Conservation (phyloP, 805 yeast species). For the Sugiyamaella boreocaroliniensis region DNA sequence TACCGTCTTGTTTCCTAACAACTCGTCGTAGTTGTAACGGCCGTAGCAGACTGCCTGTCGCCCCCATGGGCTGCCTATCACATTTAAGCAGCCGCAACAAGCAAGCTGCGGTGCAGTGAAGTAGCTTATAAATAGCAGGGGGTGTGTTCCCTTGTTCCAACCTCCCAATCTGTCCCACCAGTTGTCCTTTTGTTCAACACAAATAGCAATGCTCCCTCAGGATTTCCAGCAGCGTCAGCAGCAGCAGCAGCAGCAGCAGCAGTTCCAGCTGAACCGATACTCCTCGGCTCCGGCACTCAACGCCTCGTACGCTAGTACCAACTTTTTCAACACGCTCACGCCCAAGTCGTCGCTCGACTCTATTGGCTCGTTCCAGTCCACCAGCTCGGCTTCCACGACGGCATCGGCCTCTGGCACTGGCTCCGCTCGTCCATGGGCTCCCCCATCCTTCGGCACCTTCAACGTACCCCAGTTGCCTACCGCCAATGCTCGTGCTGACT, state of each 20-base stretch:
- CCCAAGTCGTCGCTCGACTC: slow-evolving; percentile 18
- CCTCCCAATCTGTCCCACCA: too few species aligned
- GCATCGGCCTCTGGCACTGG: slow-evolving; percentile 1
- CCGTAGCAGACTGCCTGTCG: too few species aligned
- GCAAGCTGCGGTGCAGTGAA: too few species aligned
- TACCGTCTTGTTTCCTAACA: too few species aligned
- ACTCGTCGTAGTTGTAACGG: too few species aligned
- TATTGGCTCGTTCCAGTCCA: slow-evolving; percentile 15
- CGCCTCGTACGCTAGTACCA: background rate
- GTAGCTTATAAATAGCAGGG: too few species aligned
- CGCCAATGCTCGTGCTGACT: background rate
- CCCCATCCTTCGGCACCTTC: slow-evolving; percentile 6
- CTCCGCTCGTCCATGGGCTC: slow-evolving; percentile 8
- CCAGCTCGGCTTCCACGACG: slow-evolving; percentile 4
- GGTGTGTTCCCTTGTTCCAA: too few species aligned
- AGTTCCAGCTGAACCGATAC: background rate
- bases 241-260: background rate
- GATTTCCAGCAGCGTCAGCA: background rate
- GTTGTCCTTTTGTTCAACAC: background rate
- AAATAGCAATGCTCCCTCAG: background rate
- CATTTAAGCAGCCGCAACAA: too few species aligned
- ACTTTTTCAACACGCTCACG: slow-evolving; percentile 7
- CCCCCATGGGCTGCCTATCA: too few species aligned
- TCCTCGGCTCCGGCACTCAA: background rate
- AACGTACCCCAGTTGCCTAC: slow-evolving; percentile 1